phyloP scores from a whole-genome alignment of 805 yeast genomes.

The Ogataea trehaloabstinens region DNA sequence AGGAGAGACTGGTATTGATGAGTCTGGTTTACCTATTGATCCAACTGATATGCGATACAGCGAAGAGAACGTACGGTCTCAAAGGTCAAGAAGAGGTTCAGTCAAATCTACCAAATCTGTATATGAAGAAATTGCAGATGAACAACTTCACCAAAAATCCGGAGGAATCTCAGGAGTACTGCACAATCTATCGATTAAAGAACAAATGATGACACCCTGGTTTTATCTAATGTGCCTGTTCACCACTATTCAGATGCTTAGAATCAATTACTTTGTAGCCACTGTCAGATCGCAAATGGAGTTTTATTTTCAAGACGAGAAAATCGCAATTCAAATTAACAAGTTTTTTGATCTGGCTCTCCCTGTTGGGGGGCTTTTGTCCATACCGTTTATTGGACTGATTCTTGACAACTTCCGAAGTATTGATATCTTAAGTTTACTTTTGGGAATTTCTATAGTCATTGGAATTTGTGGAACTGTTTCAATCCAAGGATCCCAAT shows the following conservation, averaged over 20 bases:
- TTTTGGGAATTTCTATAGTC: conserved; percentile 52
- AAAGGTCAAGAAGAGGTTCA: conserved; percentile 34
- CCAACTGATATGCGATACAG: conserved; percentile 39
- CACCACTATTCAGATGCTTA: conserved; percentile 84
- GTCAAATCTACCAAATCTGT: conserved; percentile 47
- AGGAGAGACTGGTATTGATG: conserved; percentile 72
- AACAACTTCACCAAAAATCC: conserved; percentile 46
- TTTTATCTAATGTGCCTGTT: conserved; percentile 73
- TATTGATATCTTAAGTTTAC: conserved; percentile 49
- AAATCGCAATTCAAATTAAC: conserved; percentile 56
- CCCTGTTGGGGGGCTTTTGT: conserved; percentile 83
- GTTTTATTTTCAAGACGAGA: conserved; percentile 55
- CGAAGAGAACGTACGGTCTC: conserved; percentile 15
- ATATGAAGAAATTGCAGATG: conserved; percentile 65
- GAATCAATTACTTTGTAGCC: conserved; percentile 91
- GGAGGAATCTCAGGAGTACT: conserved; percentile 78
- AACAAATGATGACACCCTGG: conserved; percentile 62
- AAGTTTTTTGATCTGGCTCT: conserved; percentile 80
- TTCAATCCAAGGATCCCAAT: conserved; percentile 47
- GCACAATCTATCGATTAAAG: conserved; percentile 50
- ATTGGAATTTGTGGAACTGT: conserved; percentile 75
- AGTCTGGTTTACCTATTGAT: conserved; percentile 57
- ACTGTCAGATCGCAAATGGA: conserved; percentile 81
- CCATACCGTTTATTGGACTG: conserved; percentile 85
- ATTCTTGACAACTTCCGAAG: conserved; percentile 74